Conservation (phyloP, 176 grass and related monocot genomes). For the Aegilops umbellulata region DNA sequence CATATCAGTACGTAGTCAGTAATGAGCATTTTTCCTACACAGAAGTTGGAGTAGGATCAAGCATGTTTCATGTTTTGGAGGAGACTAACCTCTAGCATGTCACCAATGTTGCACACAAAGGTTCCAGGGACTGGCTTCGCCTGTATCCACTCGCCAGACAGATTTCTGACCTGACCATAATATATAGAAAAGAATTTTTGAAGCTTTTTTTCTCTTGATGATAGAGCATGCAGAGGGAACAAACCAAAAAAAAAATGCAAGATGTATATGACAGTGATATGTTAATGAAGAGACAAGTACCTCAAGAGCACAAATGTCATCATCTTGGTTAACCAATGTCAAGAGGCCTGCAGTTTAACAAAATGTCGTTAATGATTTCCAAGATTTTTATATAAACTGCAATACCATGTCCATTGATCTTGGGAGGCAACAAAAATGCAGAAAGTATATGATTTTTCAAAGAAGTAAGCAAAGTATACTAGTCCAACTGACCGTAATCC, state of each 20-base stretch:
- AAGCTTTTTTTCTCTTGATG: not conserved
- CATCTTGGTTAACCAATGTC: slow-evolving; percentile 91
- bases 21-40: not conserved
- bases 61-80: not conserved
- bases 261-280: not conserved
- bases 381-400: not conserved
- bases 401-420: not conserved
- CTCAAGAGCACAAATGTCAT: slow-evolving; percentile 91
- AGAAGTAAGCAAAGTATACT: not conserved
- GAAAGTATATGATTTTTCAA: not conserved
- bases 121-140: slow-evolving; percentile 72
- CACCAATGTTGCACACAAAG: slow-evolving; percentile 89
- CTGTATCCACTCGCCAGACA: slow-evolving; percentile 77
- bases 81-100: slow-evolving; percentile 79
- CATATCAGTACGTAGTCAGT: not conserved
- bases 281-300: slow-evolving; percentile 35
- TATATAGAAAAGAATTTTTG: not conserved
- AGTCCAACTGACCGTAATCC: slow-evolving; percentile 69
- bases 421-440: not conserved
- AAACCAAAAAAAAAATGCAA: not conserved
- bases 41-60: not conserved
- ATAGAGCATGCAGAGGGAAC: not conserved
- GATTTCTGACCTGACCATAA: slow-evolving; percentile 63
- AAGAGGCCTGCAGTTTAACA: slow-evolving; percentile 55
- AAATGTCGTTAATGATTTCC: not conserved